Conservation (phyloP, 1,284 basidiomycete genomes). For the Sphagnurus paluster region DNA sequence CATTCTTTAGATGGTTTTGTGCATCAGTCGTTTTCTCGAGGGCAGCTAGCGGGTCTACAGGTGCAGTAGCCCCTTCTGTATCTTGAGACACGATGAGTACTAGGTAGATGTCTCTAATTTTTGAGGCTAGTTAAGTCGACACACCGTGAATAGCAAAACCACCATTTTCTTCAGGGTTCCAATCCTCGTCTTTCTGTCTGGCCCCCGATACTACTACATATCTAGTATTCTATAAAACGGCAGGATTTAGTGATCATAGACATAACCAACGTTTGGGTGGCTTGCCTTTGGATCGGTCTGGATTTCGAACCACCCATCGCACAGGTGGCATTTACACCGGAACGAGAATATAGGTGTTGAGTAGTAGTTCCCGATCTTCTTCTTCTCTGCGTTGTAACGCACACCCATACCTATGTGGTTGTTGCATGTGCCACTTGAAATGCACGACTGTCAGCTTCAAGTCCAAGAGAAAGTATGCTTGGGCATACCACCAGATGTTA, state of each 20-base stretch:
- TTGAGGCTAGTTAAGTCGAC: conserved; percentile 17
- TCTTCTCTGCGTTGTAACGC: conserved; percentile 98
- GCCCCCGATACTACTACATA: conserved; percentile 94
- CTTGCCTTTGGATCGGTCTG: conserved; percentile 92
- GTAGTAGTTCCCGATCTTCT: conserved; percentile 94
- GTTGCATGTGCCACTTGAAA: conserved; percentile 78
- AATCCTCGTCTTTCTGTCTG: conserved; percentile 88
- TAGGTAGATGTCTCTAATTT: no score
- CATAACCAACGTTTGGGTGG: background rate
- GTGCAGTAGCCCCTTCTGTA: conserved; percentile 64
- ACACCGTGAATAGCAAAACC: conserved; percentile 86
- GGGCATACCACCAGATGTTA: conserved; percentile 94
- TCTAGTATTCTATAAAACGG: conserved; percentile 73
- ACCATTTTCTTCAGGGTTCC: conserved; percentile 95
- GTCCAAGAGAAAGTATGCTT: background rate
- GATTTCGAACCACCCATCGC: conserved; percentile 93
- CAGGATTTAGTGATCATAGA: background rate
- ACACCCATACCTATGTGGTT: conserved; percentile 97
- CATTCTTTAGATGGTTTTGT: conserved; percentile 67
- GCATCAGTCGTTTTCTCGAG: conserved; percentile 87
- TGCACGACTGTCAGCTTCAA: conserved; percentile 5
- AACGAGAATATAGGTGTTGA: conserved; percentile 94
- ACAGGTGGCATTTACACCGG: conserved; percentile 95
- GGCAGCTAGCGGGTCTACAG: conserved; percentile 80
- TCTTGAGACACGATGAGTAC: conserved; percentile 36